These are phyloP conservation scores for Leucaena leucocephala DNA, from an alignment of 306 rosid species.

Conservation along the genomic window DNA sequence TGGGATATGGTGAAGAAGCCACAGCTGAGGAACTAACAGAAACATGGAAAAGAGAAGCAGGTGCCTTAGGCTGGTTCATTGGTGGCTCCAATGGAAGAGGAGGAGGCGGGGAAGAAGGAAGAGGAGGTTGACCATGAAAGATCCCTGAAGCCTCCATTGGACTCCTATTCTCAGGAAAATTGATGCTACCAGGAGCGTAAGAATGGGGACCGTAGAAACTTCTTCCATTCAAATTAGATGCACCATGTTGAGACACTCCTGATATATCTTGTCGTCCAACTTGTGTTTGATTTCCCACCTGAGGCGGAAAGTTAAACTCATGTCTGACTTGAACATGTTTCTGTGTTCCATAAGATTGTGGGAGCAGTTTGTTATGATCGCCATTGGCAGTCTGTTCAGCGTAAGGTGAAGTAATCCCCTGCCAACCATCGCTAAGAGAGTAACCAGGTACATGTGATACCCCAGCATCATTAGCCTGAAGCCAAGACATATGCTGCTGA, in stretches of 20 bases:
- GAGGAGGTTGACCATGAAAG: constrained; percentile 66
- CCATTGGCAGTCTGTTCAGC: constrained; percentile 26
- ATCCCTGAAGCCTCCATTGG: constrained; percentile 52
- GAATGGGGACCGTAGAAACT: constrained; percentile 41
- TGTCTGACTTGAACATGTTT: constrained; percentile 20
- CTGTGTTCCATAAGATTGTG: constrained; percentile 39
- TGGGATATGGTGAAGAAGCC: constrained; percentile 50
- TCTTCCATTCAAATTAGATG: constrained; percentile 31
- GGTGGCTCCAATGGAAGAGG: constrained; percentile 68
- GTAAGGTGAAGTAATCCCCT: constrained; percentile 30
- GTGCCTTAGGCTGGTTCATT: constrained; percentile 37
- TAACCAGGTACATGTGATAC: constrained; percentile 26
- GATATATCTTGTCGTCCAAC: constrained; percentile 10
- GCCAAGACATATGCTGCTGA: constrained; percentile 15
- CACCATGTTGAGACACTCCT: background rate
- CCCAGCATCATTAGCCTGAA: constrained; percentile 12
- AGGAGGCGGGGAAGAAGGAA: constrained; percentile 80
- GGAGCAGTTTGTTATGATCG: constrained; percentile 24
- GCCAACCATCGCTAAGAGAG: constrained; percentile 17
- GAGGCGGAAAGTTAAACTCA: constrained; percentile 29
- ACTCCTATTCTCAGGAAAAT: constrained; percentile 37
- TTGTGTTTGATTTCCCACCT: constrained; percentile 18
- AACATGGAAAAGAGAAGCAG: constrained; percentile 69
- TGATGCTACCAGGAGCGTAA: constrained; percentile 38
- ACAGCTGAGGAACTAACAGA: constrained; percentile 41